Base-by-base conservation (phyloP, 345 rosid species). In the Clausena lansium region DNA sequence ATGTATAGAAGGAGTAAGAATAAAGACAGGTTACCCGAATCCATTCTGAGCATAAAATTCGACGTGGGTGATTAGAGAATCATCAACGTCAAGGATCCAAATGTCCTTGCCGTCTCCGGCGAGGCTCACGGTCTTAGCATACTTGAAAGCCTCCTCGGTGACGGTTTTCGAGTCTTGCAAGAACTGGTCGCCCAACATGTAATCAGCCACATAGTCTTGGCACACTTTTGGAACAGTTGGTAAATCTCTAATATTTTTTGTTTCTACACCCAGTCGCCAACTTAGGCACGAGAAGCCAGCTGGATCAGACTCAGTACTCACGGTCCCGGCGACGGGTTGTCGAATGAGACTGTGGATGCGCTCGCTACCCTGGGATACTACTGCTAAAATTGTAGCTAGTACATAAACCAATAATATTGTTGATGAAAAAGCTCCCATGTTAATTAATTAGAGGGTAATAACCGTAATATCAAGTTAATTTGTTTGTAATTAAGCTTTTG, bases 201-300 rank as follows among this genome's bases (percentile, higher is more conserved):
- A 89, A 83, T 89, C 76, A 4, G 87, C 88, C 4, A 90, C 80
- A 28, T 90, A 90, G 14, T 65, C 79, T 82, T 73, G 68, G 30
- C 94, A 92, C 70, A 78, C 74, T 9, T 50, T 67, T 4, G 94
- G 94, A 25, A 90, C 78, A 0, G 85, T 79, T 1, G 6, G 2
- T 87, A 91, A 92, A 9, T 70, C 76, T 41, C 86, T 67, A 62
- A 92, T 72, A 80, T 86, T 92, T 76, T 83, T 59, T 1, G 91
- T 86, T 77, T 92, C 94, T n/a, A 92, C 94, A 28, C 84, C 92
- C 8, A 86, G 77, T 19, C 87, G 84, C 94, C 92, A 92, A 63
- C 94, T 92, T 71, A 77, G 75, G 83, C 95, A 89, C 0, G 82
- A 79, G 15, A 24, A 50, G 11, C 39, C 9, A 14, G 50, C 50